Conservation (phyloP, 352 stramenopile species). For the Phytophthora kernoviae region DNA sequence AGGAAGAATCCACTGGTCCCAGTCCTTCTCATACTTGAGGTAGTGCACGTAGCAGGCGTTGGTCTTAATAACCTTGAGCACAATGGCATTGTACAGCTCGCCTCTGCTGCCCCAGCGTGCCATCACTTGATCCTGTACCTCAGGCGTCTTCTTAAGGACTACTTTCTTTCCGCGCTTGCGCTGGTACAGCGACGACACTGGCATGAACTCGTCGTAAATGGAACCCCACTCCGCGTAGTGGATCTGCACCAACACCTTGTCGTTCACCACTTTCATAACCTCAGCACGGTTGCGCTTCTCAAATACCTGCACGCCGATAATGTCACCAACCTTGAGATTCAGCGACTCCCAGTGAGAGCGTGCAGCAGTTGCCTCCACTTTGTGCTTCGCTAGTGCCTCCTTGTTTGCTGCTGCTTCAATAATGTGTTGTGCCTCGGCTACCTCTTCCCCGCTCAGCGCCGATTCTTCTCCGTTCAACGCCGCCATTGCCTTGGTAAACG, state of each 20-base stretch:
- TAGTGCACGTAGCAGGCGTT: constrained; percentile 85
- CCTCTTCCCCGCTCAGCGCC: constrained; percentile 30
- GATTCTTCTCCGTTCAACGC: constrained; percentile 14
- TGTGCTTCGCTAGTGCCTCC: constrained; percentile 24
- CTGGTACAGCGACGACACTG: constrained; percentile 66
- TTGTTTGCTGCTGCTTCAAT: constrained; percentile 35
- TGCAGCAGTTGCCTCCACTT: constrained; percentile 25
- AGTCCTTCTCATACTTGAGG: constrained; percentile 85
- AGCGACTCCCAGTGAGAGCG: constrained; percentile 71
- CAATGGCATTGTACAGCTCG: constrained; percentile 77
- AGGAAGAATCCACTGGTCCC: constrained; percentile 82
- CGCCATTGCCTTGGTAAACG: constrained; percentile 26
- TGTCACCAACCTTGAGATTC: constrained; percentile 60
- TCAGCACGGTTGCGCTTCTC: constrained; percentile 75
- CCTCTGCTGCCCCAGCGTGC: constrained; percentile 75
- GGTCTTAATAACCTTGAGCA: constrained; percentile 79
- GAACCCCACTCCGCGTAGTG: constrained; percentile 84
- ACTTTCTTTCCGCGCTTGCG: constrained; percentile 57
- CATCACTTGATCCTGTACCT: constrained; percentile 76
- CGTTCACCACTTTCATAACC: constrained; percentile 64
- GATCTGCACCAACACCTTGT: constrained; percentile 78
- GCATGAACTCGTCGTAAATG: constrained; percentile 84
- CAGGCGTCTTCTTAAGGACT: constrained; percentile 58
- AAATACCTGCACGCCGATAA: constrained; percentile 76
- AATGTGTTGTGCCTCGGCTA: constrained; percentile 29